Evolutionary conservation across 371 early-diverging fungal species (phyloP), one percentile per base, ranked within the genome.

Genomic region (Mortierella sp.): DNA sequence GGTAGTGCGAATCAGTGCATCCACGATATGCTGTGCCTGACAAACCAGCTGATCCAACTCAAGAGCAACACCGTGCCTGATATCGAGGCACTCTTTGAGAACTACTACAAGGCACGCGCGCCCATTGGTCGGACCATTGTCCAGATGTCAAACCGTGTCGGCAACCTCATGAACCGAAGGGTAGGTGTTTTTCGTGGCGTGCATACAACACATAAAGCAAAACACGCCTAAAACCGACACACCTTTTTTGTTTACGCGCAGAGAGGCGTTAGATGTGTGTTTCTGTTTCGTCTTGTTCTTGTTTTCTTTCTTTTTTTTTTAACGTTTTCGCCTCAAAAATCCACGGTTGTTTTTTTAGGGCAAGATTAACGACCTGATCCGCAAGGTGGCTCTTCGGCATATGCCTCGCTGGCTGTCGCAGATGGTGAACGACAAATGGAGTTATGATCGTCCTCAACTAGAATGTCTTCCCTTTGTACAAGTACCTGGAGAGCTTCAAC

Each of bases 381-480:
- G 77, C 44, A 77, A 77, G 52, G 64, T 53, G 10, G 71, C 68
- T 0, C 67, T 77, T 8, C 64, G 63, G 24, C 67, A 63, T 37
- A 63, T 67, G 19, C 77, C 77, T 2, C 77, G 77, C n/a, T 77
- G 77, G 77, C 19, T 71, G 11, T 31, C 61, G 1, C 77, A 71
- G 11, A 37, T 77, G 8, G 43, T 50, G 6, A 70, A 77, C 39
- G 77, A 77, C 43, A 64, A 22, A 48, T 40, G 58, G 52, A 77
- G 72, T 31, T 71, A 77, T 63, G 77, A 77, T 41, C 67, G 77
- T 14, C 77, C 77, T 2, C 77, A 77, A 31, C 68, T 72, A 43
- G 68, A 58, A 19, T 77, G 48, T 29, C 43, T 77, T 22, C 77
- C 77, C 2, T 77, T 77, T 40, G 67, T 71, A 13, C 22, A 71